Evolutionary conservation across 176 grass and related monocot species (phyloP).

Genomic region (Hordeum marinum): DNA sequence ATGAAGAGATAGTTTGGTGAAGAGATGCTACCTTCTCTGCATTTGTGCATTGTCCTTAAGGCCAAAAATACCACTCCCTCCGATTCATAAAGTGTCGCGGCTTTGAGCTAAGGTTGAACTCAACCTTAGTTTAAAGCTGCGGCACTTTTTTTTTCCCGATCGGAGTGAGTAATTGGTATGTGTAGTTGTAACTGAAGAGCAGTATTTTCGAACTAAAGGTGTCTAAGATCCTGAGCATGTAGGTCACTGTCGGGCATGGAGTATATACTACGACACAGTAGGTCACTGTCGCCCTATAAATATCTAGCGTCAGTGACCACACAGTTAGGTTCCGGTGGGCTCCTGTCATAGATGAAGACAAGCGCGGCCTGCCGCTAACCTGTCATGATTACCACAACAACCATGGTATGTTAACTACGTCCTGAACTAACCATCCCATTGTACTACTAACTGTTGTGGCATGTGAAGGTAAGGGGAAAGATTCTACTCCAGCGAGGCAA

Average conservation of each 20-base stretch:
- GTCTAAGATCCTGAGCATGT: no score
- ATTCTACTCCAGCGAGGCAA: background rate
- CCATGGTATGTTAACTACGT: background rate
- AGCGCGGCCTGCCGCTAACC: background rate
- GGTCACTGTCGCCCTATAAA: conserved; percentile 16
- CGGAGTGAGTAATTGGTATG: no score
- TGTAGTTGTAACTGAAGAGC: background rate
- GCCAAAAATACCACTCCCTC: no score
- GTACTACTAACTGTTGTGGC: background rate
- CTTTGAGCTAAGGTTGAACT: no score
- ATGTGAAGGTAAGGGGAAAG: background rate
- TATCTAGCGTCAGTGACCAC: background rate
- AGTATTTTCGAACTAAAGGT: no score
- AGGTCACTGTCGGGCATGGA: no score
- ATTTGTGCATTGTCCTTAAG: background rate
- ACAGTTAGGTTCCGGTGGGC: background rate
- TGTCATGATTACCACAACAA: background rate
- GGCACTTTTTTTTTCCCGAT: no score
- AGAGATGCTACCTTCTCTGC: background rate
- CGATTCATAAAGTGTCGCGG: no score
- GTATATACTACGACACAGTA: background rate
- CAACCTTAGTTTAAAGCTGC: no score
- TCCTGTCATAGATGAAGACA: background rate
- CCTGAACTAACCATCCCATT: background rate
- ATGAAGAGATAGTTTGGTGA: background rate